A percentile compares a stretch with the other conserved stretches of the same genome.
Evolutionary conservation across 179 eudicot species (phyloP).

Genomic region (Vitellaria paradoxa): DNA sequence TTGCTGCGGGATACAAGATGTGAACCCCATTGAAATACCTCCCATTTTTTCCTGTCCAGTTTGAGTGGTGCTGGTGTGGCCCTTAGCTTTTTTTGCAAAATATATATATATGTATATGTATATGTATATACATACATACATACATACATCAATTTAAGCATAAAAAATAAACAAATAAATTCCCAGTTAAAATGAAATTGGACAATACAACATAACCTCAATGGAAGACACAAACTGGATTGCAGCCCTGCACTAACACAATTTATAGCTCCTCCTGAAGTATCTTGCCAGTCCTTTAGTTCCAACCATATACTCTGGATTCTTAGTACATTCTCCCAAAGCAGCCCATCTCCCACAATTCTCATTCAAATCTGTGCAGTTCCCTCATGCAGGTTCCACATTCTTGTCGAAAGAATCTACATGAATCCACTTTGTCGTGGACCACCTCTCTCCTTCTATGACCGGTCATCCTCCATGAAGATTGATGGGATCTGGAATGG

Average conservation of each 20-base stretch:
- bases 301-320: slow-evolving; percentile 89
- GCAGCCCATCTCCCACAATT: slow-evolving; percentile 90
- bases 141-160: too few species aligned
- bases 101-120: too few species aligned
- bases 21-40: too few species aligned
- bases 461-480: slow-evolving; percentile 94
- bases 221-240: neutral
- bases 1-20: too few species aligned
- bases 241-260: slow-evolving; percentile 36
- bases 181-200: neutral
- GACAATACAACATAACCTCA: neutral
- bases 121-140: too few species aligned
- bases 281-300: slow-evolving; percentile 70
- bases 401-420: slow-evolving; percentile 78
- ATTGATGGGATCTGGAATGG: slow-evolving; percentile 64
- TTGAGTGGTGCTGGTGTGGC: too few species aligned
- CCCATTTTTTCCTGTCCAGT: too few species aligned
- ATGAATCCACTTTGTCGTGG: slow-evolving; percentile 94
- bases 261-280: slow-evolving; percentile 83
- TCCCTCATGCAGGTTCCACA: slow-evolving; percentile 35
- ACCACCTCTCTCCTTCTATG: slow-evolving; percentile 90
- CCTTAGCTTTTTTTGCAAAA: too few species aligned
- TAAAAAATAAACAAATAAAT: too few species aligned
- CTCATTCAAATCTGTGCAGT: slow-evolving; percentile 54
- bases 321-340: slow-evolving; percentile 89